phyloP scores from a whole-genome alignment of 2,329 filamentous ascomycete species.

The Ambrosiella beaveri region DNA sequence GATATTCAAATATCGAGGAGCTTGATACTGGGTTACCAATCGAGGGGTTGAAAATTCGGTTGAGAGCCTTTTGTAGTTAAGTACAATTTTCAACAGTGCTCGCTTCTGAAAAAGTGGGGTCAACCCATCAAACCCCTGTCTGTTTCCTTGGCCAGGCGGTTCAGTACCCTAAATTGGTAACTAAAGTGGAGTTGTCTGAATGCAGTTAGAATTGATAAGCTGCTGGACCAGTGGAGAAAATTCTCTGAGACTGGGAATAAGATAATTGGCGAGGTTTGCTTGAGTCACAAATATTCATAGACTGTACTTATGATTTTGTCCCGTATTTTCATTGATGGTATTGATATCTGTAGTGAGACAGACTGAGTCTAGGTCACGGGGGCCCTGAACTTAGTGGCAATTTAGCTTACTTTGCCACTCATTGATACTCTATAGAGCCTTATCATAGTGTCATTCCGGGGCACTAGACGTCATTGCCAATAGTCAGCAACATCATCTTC shows the following conservation, averaged over 20 bases:
- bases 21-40: neutral
- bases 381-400: too few relatives aligned
- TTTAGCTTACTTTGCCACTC: too few relatives aligned
- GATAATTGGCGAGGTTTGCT: too few relatives aligned
- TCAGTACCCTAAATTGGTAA: neutral
- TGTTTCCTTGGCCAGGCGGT: neutral
- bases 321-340: too few relatives aligned
- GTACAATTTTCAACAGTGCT: neutral
- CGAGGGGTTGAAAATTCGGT: constrained; percentile 13
- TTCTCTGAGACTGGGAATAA: too few relatives aligned
- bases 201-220: neutral
- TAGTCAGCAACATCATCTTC: too few relatives aligned
- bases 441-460: neutral
- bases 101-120: neutral
- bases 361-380: too few relatives aligned
- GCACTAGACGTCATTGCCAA: neutral
- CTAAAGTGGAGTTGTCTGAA: neutral
- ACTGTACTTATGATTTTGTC: too few relatives aligned
- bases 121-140: neutral
- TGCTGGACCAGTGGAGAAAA: too few relatives aligned
- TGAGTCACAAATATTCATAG: too few relatives aligned
- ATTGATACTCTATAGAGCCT: too few relatives aligned
- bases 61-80: constrained; percentile 8
- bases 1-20: neutral
- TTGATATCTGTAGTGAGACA: too few relatives aligned